Evolutionary conservation across 805 yeast genomes (phyloP), one percentile per base, ranked within the genome.

Genomic region (Jamesozyma rosinii): DNA sequence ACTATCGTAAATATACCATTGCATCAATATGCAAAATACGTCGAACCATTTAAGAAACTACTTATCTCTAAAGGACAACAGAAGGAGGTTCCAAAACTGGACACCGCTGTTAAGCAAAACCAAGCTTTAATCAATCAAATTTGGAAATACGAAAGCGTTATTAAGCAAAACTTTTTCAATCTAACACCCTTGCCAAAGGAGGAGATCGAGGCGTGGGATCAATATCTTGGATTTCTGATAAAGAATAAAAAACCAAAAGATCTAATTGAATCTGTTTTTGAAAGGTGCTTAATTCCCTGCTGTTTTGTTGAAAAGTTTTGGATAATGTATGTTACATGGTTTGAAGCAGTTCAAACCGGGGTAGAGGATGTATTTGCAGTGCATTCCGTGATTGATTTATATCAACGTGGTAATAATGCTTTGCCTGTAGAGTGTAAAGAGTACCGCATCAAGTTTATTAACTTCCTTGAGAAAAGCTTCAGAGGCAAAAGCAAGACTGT

Each of bases 21-120:
- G 37, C 90, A 90, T 61, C 95, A 88, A 54, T 89, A 87, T 59
- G 81, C 96, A 0, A 77, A 75, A 49, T 90, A 81, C 59, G 83
- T 76, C 54, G 78, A 66, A 57, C 69, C 54, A 62, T 77, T 55
- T 53, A 66, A 46, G 67, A 67, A 49, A 48, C 68, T 47, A 55
- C 45, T 58, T 5, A 31, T 43, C 4, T 45, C 41, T 14, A 35
- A 40, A 15, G 38, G 44, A 3, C 26, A 29, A 21, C 17, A n/a
- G 5, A 22, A n/a, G 14, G 38, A 46, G 11, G 41, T 49, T 5
- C 19, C 40, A 4, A 77, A 72, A 45, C 54, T 68, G 22, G 62
- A 68, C 27, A 49, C 72, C 10, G 56, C 72, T 11, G 77, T 75
- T 37, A 61, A 67, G 14, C 70, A 67, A 50, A 68, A 74, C 42